Percentiles rank a stretch among this genome's conserved stretches.
Conservation (phyloP, 2,329 filamentous ascomycete genomes). For the Tothia fuscella region DNA sequence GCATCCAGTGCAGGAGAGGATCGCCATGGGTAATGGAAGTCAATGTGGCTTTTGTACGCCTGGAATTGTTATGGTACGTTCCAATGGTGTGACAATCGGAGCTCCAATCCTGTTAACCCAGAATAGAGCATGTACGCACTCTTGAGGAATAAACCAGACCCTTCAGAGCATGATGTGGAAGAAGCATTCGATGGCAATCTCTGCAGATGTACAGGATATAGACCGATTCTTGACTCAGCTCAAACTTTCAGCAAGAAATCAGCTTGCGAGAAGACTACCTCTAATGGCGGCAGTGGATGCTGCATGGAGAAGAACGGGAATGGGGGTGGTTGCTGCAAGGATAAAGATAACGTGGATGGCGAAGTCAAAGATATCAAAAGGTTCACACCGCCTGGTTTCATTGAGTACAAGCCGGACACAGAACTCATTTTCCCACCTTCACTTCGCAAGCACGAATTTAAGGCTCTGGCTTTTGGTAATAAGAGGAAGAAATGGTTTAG, state of each 20-base stretch:
- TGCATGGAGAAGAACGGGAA: slow-evolving; percentile 50
- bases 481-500: slow-evolving; percentile 91
- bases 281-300: slow-evolving; percentile 53
- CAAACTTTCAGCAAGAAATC: slow-evolving; percentile 63
- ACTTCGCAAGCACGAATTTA: slow-evolving; percentile 71
- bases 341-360: slow-evolving; percentile 25
- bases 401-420: slow-evolving; percentile 86
- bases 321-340: slow-evolving; percentile 34
- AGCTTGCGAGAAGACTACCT: slow-evolving; percentile 42
- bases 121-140: slow-evolving; percentile 79
- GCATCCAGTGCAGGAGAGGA: slow-evolving; percentile 80
- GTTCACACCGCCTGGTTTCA: slow-evolving; percentile 83
- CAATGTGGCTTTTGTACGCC: slow-evolving; percentile 96
- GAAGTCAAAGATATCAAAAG: slow-evolving; percentile 35
- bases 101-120: too few relatives aligned
- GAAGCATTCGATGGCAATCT: slow-evolving; percentile 96
- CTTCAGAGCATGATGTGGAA: slow-evolving; percentile 73
- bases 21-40: slow-evolving; percentile 83
- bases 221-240: slow-evolving; percentile 86
- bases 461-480: slow-evolving; percentile 78
- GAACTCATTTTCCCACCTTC: slow-evolving; percentile 89
- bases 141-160: slow-evolving; percentile 68
- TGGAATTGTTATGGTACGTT: slow-evolving; percentile 73
- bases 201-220: slow-evolving; percentile 89
- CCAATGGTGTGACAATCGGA: too few relatives aligned